Evolutionary conservation across 768 basidiomycete genomes (phyloP).

Genomic region (Mycena albidolilacea): DNA sequence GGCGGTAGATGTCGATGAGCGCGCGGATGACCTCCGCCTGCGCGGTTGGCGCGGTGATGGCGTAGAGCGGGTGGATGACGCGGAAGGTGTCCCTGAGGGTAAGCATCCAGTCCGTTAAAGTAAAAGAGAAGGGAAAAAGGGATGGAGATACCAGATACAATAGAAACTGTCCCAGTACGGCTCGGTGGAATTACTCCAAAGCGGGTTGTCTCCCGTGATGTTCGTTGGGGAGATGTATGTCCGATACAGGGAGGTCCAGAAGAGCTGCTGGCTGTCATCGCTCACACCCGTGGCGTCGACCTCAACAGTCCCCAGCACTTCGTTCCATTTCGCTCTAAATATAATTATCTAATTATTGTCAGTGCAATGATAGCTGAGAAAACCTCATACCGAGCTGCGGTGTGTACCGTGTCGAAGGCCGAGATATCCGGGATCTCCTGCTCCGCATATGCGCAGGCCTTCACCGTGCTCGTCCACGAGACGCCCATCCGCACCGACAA

Average conservation of each 20-base stretch:
- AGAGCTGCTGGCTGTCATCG: constrained; percentile 26
- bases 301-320: constrained; percentile 31
- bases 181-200: constrained; percentile 43
- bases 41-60: constrained; percentile 34
- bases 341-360: not conserved
- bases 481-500: constrained; percentile 59
- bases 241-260: constrained; percentile 42
- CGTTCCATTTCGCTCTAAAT: constrained; percentile 36
- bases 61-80: constrained; percentile 35
- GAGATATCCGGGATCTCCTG: constrained; percentile 47
- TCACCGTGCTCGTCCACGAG: constrained; percentile 58
- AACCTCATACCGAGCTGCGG: constrained; percentile 27
- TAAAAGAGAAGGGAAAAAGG: too few relatives aligned
- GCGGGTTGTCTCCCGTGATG: constrained; percentile 46
- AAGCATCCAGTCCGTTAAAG: not conserved
- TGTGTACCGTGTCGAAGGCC: constrained; percentile 26
- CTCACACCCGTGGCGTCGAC: constrained; percentile 36
- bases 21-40: constrained; percentile 45
- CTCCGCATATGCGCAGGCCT: constrained; percentile 61
- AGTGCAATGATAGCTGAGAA: not conserved
- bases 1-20: constrained; percentile 45
- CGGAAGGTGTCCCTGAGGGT: constrained; percentile 37
- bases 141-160: constrained; percentile 42
- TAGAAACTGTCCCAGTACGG: constrained; percentile 46
- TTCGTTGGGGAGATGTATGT: constrained; percentile 45